These are phyloP conservation scores for Kitagawia praeruptora DNA, from an alignment of 129 eudicot species.

Conservation along the genomic window DNA sequence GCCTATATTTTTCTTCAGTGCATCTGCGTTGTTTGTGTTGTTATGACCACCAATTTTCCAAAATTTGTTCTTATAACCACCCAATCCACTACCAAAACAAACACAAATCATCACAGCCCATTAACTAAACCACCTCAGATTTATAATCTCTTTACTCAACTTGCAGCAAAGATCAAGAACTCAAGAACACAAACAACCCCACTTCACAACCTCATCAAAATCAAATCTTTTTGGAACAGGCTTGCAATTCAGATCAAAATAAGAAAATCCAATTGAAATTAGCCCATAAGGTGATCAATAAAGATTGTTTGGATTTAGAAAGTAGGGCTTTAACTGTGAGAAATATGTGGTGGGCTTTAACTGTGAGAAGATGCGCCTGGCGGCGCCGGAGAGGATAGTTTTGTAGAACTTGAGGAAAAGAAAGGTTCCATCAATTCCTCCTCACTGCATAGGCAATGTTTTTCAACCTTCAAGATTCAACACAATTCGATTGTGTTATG, in stretches of 20 bases:
- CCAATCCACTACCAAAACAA: background rate
- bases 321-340: conserved; percentile 23
- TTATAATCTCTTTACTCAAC: conserved; percentile 14
- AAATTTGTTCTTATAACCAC: background rate
- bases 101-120: background rate
- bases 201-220: conserved; percentile 13
- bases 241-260: conserved; percentile 8
- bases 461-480: too few relatives aligned
- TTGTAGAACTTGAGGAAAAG: too few relatives aligned
- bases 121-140: conserved; percentile 6
- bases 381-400: too few relatives aligned
- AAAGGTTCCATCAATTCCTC: too few relatives aligned
- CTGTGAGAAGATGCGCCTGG: too few relatives aligned
- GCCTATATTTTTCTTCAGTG: too few relatives aligned
- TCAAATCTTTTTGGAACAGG: conserved; percentile 9
- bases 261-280: conserved; percentile 7
- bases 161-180: conserved; percentile 26
- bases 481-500: too few relatives aligned
- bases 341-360: conserved; percentile 86
- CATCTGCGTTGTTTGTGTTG: too few relatives aligned
- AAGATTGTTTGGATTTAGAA: background rate
- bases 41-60: background rate
- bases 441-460: too few relatives aligned
- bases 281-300: conserved; percentile 1
- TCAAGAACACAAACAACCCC: background rate